Base-by-base conservation (phyloP, 1,139 yeast species). In the Kurtzmaniella quercitrusa region DNA sequence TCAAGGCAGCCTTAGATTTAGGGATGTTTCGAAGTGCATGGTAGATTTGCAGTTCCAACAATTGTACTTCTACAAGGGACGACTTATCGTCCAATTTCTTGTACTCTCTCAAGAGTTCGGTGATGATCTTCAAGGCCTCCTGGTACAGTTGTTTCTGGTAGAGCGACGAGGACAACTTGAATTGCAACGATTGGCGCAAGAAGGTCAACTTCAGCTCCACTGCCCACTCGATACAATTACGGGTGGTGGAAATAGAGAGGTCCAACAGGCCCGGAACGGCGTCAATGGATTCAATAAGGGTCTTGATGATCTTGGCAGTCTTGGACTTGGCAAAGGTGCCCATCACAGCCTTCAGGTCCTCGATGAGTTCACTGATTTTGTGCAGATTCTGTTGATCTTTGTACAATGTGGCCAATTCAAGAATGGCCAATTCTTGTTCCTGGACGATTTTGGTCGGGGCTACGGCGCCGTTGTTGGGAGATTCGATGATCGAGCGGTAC, bases 41-140 rank as follows among this genome's bases (percentile, higher is more conserved):
- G 64, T 85, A 93, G 38, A 88, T 89, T 60, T 89, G 85, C 23
- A 94, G 78, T 63, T 94, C 98, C 54, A 93, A 78, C 54, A 94
- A 73, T 66, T 93, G 98, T 36, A 94, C 97, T 60, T 94, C 98
- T 10, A 94, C 96, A 46, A 94, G 77, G 33, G 96, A 88, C 43
- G 93, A 84, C 66, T 94, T 94, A 65, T 94, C 99, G 63, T 94
- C 98, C 55, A 94, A 74, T 60, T 89, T 86, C 68, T 93, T 93
- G 63, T 91, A 88, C 63, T 93, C 98, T 51, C 77, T 74, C 55
- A 93, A 73, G 56, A 94, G 75, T 16, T 76, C 76, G 51, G 82
- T 81, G 52, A 90, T 85, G 51, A 91, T 77, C 43, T 75, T 72
- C 46, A 94, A 70, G 3, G 97, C 85, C 40, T 82, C 88, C 51